Percentiles rank a stretch among this genome's conserved stretches.
Evolutionary conservation across 73 alveolate genomes (phyloP).

Genomic region (Tetrahymena elliotti): DNA sequence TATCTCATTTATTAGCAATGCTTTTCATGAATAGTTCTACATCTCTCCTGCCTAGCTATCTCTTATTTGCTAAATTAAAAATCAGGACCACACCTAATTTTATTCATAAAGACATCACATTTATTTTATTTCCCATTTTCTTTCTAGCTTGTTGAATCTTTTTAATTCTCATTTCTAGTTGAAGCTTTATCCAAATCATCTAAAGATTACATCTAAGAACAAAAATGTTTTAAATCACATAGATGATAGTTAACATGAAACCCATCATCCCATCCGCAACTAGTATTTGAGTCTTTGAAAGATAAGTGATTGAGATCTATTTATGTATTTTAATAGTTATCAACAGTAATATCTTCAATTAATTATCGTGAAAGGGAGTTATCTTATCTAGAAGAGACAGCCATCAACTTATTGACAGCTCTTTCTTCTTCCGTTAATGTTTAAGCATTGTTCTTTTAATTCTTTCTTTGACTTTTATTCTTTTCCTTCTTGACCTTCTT

Average conservation of each 20-base stretch:
- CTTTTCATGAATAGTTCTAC: not conserved
- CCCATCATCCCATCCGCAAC: not conserved
- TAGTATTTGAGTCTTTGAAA: not conserved
- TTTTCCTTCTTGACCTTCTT: not conserved
- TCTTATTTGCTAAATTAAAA: not conserved
- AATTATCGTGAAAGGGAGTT: not conserved
- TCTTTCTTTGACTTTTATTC: not conserved
- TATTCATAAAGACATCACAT: not conserved
- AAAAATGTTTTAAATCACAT: not conserved
- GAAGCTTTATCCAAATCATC: not conserved
- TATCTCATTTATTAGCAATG: not conserved
- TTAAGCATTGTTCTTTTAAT: not conserved
- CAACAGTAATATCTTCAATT: not conserved
- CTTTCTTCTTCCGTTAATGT: not conserved
- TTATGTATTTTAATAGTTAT: not conserved
- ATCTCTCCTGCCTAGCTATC: not conserved
- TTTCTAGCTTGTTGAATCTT: not conserved
- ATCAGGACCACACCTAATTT: not conserved
- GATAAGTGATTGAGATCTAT: not conserved
- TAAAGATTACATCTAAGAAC: not conserved
- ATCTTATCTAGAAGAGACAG: not conserved
- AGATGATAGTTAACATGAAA: not conserved
- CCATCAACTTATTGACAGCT: not conserved
- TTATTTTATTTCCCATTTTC: not conserved
- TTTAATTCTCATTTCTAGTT: not conserved